Conservation (phyloP, 2,329 filamentous ascomycete genomes). For the Monosporascus sp. region DNA sequence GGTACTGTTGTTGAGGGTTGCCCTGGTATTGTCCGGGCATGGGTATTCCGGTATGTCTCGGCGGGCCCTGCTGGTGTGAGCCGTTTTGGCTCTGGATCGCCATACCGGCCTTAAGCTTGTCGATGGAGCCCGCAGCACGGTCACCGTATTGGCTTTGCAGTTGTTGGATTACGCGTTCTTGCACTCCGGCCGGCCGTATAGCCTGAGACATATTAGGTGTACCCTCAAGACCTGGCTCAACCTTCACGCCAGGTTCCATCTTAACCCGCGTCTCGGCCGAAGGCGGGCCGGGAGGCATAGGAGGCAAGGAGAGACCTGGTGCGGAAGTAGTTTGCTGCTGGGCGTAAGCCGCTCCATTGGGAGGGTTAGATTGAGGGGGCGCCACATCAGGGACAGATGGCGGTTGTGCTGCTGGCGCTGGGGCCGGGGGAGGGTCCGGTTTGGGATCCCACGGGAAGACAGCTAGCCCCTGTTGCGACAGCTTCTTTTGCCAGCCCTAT, state of each 20-base stretch:
- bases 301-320: constrained; percentile 17
- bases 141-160: constrained; percentile 56
- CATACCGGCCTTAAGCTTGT: constrained; percentile 49
- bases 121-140: constrained; percentile 61
- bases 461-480: constrained; percentile 78
- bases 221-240: constrained; percentile 38
- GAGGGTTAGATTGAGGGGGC: constrained; percentile 10
- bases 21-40: constrained; percentile 18
- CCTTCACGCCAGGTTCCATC: constrained; percentile 42
- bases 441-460: constrained; percentile 94
- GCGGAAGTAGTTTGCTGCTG: constrained; percentile 21
- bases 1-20: constrained; percentile 26
- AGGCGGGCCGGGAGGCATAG: constrained; percentile 16
- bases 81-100: constrained; percentile 20
- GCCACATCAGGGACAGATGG: constrained; percentile 17
- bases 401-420: constrained; percentile 27
- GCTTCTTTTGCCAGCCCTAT: constrained; percentile 90
- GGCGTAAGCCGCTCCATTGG: constrained; percentile 22
- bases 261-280: constrained; percentile 32
- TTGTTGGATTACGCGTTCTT: constrained; percentile 50
- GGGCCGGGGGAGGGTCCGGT: constrained; percentile 52
- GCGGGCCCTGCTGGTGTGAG: constrained; percentile 19
- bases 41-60: constrained; percentile 16
- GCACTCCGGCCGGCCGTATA: constrained; percentile 35
- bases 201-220: constrained; percentile 32